Percentiles rank a stretch among this genome's conserved stretches.
These are phyloP conservation scores for Podochytrium sp. DNA, from an alignment of 192 early-diverging fungal species.

Conservation along the genomic window DNA sequence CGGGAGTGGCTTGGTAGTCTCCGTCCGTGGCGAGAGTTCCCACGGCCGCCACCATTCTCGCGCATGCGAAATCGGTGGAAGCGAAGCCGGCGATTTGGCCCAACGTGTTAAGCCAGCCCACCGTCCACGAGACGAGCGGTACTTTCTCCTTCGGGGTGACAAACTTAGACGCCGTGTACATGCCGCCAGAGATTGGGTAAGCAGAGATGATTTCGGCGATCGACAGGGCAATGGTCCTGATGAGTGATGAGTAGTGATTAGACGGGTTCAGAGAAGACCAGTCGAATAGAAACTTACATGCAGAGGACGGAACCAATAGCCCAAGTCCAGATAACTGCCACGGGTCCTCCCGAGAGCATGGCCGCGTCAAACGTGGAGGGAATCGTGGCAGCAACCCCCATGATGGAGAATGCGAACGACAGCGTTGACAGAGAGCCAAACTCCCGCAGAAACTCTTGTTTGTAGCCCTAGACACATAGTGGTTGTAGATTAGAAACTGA, in stretches of 20 bases:
- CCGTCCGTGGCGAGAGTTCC: slow-evolving; percentile 20
- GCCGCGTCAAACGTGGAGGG: slow-evolving; percentile 25
- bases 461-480: slow-evolving; percentile 4
- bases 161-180: slow-evolving; percentile 19
- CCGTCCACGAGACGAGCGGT: slow-evolving; percentile 12
- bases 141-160: slow-evolving; percentile 10
- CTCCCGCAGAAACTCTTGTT: slow-evolving; percentile 24
- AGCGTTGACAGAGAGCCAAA: slow-evolving; percentile 19
- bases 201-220: slow-evolving; percentile 31
- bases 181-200: slow-evolving; percentile 12
- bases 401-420: slow-evolving; percentile 31
- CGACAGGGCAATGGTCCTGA: slow-evolving; percentile 20
- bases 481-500: neutral
- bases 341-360: slow-evolving; percentile 19
- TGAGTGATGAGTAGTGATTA: neutral
- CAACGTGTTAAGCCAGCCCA: slow-evolving; percentile 25
- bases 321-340: slow-evolving; percentile 17
- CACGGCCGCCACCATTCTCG: slow-evolving; percentile 17
- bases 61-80: slow-evolving; percentile 22
- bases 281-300: slow-evolving; percentile 4
- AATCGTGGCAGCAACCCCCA: slow-evolving; percentile 30
- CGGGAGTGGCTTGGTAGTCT: neutral
- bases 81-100: slow-evolving; percentile 29
- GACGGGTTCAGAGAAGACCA: neutral
- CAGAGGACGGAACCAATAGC: slow-evolving; percentile 23